These are phyloP conservation scores for Citrus maxima DNA, from an alignment of 345 rosid genomes.

Conservation along the genomic window DNA sequence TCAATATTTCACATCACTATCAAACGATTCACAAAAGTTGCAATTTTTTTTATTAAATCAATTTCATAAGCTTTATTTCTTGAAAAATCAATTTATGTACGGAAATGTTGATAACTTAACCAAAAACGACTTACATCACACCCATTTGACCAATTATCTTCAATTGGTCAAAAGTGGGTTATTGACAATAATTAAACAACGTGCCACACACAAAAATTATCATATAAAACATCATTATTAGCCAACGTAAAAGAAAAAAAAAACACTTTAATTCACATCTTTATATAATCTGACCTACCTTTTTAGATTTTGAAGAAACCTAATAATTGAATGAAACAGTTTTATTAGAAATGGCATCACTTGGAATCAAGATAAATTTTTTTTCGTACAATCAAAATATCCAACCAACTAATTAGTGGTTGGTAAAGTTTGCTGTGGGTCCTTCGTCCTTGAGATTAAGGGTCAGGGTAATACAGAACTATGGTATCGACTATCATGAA, in stretches of 20 bases:
- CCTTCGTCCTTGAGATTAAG: constrained; percentile 3
- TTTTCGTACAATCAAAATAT: neutral
- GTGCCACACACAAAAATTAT: neutral
- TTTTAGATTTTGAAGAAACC: neutral
- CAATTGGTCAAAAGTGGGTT: neutral
- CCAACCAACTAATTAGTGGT: neutral
- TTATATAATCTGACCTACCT: neutral
- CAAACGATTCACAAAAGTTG: too few species aligned
- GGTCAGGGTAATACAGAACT: neutral
- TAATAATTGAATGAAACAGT: constrained; percentile 5
- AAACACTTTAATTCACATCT: neutral
- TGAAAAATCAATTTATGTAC: neutral
- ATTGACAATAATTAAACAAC: neutral
- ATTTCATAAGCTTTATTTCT: neutral
- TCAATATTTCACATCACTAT: too few species aligned
- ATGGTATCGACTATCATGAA: neutral
- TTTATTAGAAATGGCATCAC: neutral
- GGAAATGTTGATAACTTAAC: neutral
- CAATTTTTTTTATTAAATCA: neutral
- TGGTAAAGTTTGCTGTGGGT: neutral
- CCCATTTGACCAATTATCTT: neutral
- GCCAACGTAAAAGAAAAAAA: neutral
- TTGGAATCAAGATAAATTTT: neutral
- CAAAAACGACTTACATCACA: neutral
- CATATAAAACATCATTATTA: neutral